Evolutionary conservation across 441 rosid species (phyloP).

Genomic region (Omphalea diandra): DNA sequence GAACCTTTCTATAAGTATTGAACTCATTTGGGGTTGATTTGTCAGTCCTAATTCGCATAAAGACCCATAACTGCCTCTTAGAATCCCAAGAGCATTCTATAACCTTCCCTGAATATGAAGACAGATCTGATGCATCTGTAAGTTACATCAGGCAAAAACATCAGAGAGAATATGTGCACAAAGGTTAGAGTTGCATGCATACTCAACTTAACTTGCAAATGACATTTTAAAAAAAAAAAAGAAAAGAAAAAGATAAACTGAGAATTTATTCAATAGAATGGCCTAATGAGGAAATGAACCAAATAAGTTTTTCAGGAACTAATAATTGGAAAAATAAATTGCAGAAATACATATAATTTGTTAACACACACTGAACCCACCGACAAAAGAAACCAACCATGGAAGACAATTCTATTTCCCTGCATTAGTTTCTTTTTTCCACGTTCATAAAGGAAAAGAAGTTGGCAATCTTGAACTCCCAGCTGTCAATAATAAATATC

Average conservation of each 20-base stretch:
- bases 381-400: slow-evolving; percentile 42
- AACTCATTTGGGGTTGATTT: slow-evolving; percentile 78
- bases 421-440: slow-evolving; percentile 80
- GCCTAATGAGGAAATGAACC: not conserved
- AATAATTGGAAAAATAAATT: not conserved
- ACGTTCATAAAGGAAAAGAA: slow-evolving; percentile 60
- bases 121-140: slow-evolving; percentile 65
- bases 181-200: not conserved
- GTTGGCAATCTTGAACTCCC: slow-evolving; percentile 45
- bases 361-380: not conserved
- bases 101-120: slow-evolving; percentile 65
- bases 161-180: not conserved
- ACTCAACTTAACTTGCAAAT: not conserved
- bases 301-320: not conserved
- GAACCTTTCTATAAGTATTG: slow-evolving; percentile 80
- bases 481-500: slow-evolving; percentile 48
- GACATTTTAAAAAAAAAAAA: not conserved
- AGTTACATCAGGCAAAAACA: slow-evolving; percentile 6
- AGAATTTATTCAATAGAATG: too few relatives aligned
- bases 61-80: slow-evolving; percentile 56
- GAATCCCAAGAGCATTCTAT: slow-evolving; percentile 79
- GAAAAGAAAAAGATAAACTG: too few relatives aligned
- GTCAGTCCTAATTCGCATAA: slow-evolving; percentile 77
- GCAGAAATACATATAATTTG: not conserved
- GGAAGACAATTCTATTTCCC: slow-evolving; percentile 57